Percentiles rank a stretch among this genome's conserved stretches.
phyloP scores from a whole-genome alignment of 2,329 filamentous ascomycete species.

The Colletotrichum karsti region DNA sequence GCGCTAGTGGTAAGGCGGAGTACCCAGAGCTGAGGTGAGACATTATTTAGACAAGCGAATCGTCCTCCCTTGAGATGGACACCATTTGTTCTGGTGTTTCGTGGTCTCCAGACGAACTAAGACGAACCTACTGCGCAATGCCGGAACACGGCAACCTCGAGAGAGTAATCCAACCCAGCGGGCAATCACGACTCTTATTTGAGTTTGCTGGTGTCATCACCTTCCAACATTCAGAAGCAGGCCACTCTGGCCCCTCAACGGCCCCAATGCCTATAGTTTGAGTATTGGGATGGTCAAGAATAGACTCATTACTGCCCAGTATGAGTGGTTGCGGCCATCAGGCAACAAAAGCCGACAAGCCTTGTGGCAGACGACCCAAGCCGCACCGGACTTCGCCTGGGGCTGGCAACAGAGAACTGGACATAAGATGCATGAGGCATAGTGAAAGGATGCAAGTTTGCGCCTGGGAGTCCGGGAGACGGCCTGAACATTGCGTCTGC shows the following conservation, averaged over 20 bases:
- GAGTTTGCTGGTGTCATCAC: background rate
- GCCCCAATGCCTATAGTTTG: too few relatives aligned
- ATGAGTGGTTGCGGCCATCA: background rate
- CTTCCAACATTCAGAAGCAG: background rate
- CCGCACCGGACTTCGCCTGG: background rate
- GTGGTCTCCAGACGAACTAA: background rate
- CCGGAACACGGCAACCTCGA: background rate
- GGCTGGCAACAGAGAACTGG: background rate
- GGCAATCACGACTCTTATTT: background rate
- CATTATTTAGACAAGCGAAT: background rate
- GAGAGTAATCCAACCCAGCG: background rate
- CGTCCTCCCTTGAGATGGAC: background rate
- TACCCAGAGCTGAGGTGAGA: slow-evolving; percentile 4
- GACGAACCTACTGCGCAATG: background rate
- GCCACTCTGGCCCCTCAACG: too few relatives aligned
- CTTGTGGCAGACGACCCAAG: background rate
- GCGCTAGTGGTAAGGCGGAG: slow-evolving; percentile 1
- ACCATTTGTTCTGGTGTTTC: background rate
- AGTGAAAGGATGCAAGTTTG: background rate
- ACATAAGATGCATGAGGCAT: background rate
- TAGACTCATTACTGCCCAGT: too few relatives aligned
- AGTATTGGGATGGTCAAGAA: too few relatives aligned
- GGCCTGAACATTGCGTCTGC: background rate
- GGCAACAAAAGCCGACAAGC: background rate
- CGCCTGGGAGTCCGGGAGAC: background rate